Evolutionary conservation across 1,284 basidiomycete species (phyloP), one percentile per base, ranked within the genome.

Genomic region (Cryptococcus depauperatus): DNA sequence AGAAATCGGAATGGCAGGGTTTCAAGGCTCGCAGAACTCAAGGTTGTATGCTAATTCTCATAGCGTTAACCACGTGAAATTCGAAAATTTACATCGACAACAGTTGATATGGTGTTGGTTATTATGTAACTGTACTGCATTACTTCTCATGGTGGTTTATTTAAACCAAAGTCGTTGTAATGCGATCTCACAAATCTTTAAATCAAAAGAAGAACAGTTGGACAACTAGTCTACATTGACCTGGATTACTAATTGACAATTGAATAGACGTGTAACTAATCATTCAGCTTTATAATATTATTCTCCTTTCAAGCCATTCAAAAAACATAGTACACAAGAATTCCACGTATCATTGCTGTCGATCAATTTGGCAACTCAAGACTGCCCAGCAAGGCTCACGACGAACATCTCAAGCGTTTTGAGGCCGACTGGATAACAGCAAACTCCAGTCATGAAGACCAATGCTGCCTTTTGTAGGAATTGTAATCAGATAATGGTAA

Each of bases 1-100:
- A 64, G 73, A 27, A 73, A 77, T 50, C 64, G 71, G 19, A 66
- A 75, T 34, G 73, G 73, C 3, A 55, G 56, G 0, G 50, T 75
- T 4, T 73, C 70, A 45, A 59, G 75, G 28, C 64, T 72, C 8
- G 76, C 74, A 3, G 50, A 37, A 53, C 11, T 52, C n/a, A 32
- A 42, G n/a, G 14, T 53, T 32, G 22, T 16, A 19, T 26, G 39
- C 14, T 41, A 28, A 41, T 22, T 10, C 16, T n/a, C n/a, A n/a
- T n/a, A n/a, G n/a, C n/a, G n/a, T n/a, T n/a, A n/a, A n/a, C n/a
- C n/a, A n/a, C n/a, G n/a, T n/a, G n/a, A n/a, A n/a, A n/a, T n/a
- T n/a, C n/a, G n/a, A n/a, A n/a, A n/a, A n/a, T n/a, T n/a, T n/a
- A n/a, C n/a, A n/a, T n/a, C n/a, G n/a, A n/a, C n/a, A n/a, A n/a